A percentile compares a stretch with the other conserved stretches of the same genome.
Evolutionary conservation across 441 rosid species (phyloP).

Genomic region (Eutrema salsugineum): DNA sequence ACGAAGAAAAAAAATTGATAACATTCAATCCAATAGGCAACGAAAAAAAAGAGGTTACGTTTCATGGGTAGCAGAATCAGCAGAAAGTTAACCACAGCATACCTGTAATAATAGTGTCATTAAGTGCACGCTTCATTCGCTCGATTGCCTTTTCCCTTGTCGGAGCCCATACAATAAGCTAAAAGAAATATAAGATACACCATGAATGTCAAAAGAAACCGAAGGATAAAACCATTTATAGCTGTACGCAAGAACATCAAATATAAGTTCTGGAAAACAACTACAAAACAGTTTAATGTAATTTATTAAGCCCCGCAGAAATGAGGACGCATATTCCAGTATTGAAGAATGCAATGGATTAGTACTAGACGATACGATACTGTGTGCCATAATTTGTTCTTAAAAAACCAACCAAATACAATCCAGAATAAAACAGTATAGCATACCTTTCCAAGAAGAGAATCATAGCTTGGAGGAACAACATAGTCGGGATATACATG

Average conservation of each 20-base stretch:
- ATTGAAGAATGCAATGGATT: neutral
- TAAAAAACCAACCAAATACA: neutral
- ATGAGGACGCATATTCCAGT: neutral
- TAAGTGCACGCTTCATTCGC: constrained; percentile 94
- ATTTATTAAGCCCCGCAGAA: neutral
- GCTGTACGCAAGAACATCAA: neutral
- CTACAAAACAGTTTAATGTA: neutral
- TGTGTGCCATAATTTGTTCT: neutral
- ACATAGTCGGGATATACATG: constrained; percentile 95
- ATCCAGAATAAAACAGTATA: neutral
- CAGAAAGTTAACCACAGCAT: neutral
- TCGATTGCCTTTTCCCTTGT: constrained; percentile 96
- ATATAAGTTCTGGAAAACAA: neutral
- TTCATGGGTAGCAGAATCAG: neutral
- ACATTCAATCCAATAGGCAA: neutral
- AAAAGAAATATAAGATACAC: constrained; percentile 19
- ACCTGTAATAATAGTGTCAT: constrained; percentile 92
- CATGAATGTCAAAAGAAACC: neutral
- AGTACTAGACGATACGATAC: no score
- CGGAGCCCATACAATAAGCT: constrained; percentile 99
- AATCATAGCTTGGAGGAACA: constrained; percentile 98
- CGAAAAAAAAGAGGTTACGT: neutral
- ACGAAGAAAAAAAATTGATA: neutral
- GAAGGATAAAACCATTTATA: neutral
- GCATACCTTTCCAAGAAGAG: constrained; percentile 92